Conservation (phyloP, 768 basidiomycete species). For the Pleurotus tuoliensis region DNA sequence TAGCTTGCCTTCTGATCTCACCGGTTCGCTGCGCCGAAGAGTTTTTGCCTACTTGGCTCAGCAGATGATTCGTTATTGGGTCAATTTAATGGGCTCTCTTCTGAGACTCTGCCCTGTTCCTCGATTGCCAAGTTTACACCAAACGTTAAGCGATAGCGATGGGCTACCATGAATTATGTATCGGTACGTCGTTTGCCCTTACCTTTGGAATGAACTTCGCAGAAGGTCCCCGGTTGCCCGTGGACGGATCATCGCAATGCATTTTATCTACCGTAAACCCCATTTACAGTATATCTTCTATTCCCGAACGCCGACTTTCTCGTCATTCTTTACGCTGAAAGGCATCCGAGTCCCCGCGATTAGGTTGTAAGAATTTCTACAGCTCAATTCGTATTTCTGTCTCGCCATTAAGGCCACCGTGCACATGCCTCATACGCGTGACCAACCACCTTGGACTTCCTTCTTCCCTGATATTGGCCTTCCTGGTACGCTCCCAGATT, state of each 20-base stretch:
- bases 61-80: background rate
- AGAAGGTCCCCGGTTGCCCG: background rate
- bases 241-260: background rate
- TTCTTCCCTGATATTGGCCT: background rate
- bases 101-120: background rate
- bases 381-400: background rate
- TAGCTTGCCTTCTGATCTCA: background rate
- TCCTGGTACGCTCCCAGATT: background rate
- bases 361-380: background rate
- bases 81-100: background rate
- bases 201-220: background rate
- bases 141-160: background rate
- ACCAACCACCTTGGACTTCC: background rate
- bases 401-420: background rate
- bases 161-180: background rate
- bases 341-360: background rate
- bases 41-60: too few relatives aligned
- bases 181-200: background rate
- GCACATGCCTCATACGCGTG: slow-evolving; percentile 2
- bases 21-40: background rate
- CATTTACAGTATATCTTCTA: background rate
- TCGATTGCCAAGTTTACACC: background rate
- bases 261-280: background rate
- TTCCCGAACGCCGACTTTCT: background rate
- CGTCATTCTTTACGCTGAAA: background rate